Base-by-base conservation (phyloP, 176 grass and related monocot species). In the Aechmea fasciata region DNA sequence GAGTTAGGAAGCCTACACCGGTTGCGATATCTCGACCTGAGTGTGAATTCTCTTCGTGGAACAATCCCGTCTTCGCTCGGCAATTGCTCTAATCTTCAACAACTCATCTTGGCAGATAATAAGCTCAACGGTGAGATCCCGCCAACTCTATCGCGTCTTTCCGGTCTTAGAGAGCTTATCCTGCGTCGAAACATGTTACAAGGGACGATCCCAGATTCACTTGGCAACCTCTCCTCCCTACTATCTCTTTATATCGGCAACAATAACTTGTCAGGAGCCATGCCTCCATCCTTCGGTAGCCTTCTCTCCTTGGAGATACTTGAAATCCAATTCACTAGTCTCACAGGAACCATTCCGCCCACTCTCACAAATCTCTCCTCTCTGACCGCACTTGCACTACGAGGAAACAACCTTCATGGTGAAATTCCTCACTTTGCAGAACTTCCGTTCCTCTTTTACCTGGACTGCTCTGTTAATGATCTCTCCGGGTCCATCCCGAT, bases 261-360 rank as follows among this genome's bases (percentile, higher is more conserved):
- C 0, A 91, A 79, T 17, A 4, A 53, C 9, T 15, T 86, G 10
- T 63, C 54, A 14, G 83, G 83, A 50, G 13, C 10, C 10, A 83
- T 86, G 29, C 83, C 87, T 33, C 23, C 53, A 47, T 66, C 64
- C 50, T 9, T 90, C 2, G 80, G 59, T 11, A 85, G 80, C 13
- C 55, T 82, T 29, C 2, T 17, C 12, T 77, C 74, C 28, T 51
- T 81, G 1, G 65, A 54, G 48, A 0, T 8, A 64, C 8, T 51
- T 73, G 29, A 14, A 12, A 3, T 73, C n/a, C 13, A 17, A 63
- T 6, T 1, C 0, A 73, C 57, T 24, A 12, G 10, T 5, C 18
- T 73, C 52, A 47, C 20, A 1, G 70, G 70, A 13, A 7, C 9
- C 14, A 73, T 73, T 54, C 70, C 70, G 7, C 20, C 41, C 1